Evolutionary conservation across 257 asterid genomes (phyloP).

Genomic region (Gentiana macrophylla): DNA sequence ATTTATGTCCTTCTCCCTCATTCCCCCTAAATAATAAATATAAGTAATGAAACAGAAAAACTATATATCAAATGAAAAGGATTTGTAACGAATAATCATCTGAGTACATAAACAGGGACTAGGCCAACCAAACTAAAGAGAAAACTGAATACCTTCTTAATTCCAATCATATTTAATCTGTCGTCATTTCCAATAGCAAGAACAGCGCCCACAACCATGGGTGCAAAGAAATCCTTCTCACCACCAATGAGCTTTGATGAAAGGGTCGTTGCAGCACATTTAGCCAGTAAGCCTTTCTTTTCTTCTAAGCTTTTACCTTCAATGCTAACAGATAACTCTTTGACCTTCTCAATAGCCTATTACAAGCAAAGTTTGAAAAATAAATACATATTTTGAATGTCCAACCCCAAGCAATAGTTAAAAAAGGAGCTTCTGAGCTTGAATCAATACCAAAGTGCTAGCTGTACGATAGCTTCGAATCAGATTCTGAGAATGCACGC

Average conservation of each 20-base stretch:
- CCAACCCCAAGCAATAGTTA: slow-evolving; percentile 2
- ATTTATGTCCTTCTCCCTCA: too few species aligned
- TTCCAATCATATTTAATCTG: slow-evolving; percentile 94
- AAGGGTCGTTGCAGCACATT: slow-evolving; percentile 97
- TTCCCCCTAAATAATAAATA: too few species aligned
- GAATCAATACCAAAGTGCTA: slow-evolving; percentile 51
- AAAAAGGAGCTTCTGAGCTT: background rate
- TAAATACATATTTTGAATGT: background rate
- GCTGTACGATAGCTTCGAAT: slow-evolving; percentile 84
- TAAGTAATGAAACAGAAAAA: too few species aligned
- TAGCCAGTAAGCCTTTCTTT: slow-evolving; percentile 75
- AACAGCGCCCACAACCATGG: slow-evolving; percentile 96
- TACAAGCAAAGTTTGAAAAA: background rate
- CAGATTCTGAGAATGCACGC: slow-evolving; percentile 95
- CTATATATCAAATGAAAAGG: too few species aligned
- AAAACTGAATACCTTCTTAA: slow-evolving; percentile 79
- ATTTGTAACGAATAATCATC: too few species aligned
- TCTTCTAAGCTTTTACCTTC: slow-evolving; percentile 94
- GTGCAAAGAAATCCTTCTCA: slow-evolving; percentile 91
- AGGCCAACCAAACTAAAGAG: background rate
- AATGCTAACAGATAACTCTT: slow-evolving; percentile 73
- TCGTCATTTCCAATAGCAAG: slow-evolving; percentile 82
- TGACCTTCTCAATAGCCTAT: slow-evolving; percentile 72
- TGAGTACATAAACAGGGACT: too few species aligned
- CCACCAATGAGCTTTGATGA: slow-evolving; percentile 99